Evolutionary conservation across 2,329 filamentous ascomycete genomes (phyloP).

Genomic region (Colletotrichum sp.): DNA sequence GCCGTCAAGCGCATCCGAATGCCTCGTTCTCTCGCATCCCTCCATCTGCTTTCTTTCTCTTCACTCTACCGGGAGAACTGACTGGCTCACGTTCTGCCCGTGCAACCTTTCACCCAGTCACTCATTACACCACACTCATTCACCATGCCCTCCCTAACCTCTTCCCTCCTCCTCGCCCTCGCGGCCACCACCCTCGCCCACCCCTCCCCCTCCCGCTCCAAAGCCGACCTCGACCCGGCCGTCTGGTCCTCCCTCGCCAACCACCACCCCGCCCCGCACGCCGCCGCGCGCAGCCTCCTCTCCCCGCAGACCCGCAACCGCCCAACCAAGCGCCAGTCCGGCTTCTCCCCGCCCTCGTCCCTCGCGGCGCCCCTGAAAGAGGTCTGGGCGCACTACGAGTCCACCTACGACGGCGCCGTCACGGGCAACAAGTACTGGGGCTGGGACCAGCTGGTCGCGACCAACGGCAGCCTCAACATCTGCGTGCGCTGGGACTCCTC

Average conservation of each 20-base stretch:
- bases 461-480: constrained; percentile 35
- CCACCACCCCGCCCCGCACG: background rate
- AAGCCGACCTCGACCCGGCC: background rate
- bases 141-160: constrained; percentile 27
- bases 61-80: background rate
- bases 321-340: constrained; percentile 29
- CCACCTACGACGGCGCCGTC: constrained; percentile 28
- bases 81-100: background rate
- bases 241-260: background rate
- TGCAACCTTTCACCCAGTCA: background rate
- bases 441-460: constrained; percentile 36
- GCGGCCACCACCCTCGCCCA: constrained; percentile 25
- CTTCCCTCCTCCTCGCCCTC: constrained; percentile 24
- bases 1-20: background rate
- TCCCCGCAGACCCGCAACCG: constrained; percentile 23
- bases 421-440: constrained; percentile 34
- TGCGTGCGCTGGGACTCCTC: constrained; percentile 51
- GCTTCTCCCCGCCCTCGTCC: constrained; percentile 31
- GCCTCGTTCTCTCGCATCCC: background rate
- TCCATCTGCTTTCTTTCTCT: background rate
- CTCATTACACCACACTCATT: background rate
- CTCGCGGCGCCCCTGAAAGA: constrained; percentile 28
- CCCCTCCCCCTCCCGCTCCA: background rate
- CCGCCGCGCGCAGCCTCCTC: constrained; percentile 23
- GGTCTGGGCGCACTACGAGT: constrained; percentile 33